Evolutionary conservation across 2,329 filamentous ascomycete species (phyloP), one percentile per base, ranked within the genome.

Genomic region (Ilyonectria sp.): DNA sequence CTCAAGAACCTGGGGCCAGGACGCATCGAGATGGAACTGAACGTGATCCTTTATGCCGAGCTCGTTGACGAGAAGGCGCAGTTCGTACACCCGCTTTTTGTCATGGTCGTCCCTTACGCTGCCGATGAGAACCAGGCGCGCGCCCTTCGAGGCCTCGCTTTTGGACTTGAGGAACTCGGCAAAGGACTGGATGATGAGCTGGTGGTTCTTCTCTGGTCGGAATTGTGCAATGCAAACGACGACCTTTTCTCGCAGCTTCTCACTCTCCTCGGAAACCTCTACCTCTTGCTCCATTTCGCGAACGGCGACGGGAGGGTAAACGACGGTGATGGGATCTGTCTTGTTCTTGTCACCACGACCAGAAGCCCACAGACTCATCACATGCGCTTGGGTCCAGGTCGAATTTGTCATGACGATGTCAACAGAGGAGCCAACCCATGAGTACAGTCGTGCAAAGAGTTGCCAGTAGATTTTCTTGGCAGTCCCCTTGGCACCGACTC

Each of bases 361-460:
- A 60, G 85, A 87, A 0, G 91, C 91, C 95, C 95, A 98, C 8
- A 98, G 86, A 8, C 88, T 87, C 69, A 90, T 88, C 71, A 98
- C 92, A 77, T 98, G 94, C 1, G 83, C 87, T 72, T 96, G 92
- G 0, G 96, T 99, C 96, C 96, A 99, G 65, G 89, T 93, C 6
- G 94, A 97, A 81, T 99, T 99, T 65, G 96, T 97, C 94, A 98
- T 97, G 72, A 98, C 95, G 0, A 97, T 89, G 77, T 99, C 95
- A 50, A 98, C 89, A 17, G 92, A 91, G 23, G 92, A 89, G 23
- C 96, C 96, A 50, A 97, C 92, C 82, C 89, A 90, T 52, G 92
- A 91, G 82, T 99, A 99, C 2, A 97, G 80, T 50, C 85, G 83
- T 0, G 96, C 95, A 77, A 99, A 99, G 1, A 92, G 77, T 70